Evolutionary conservation across 306 rosid genomes (phyloP).

Genomic region (Sechiopsis laciniata): DNA sequence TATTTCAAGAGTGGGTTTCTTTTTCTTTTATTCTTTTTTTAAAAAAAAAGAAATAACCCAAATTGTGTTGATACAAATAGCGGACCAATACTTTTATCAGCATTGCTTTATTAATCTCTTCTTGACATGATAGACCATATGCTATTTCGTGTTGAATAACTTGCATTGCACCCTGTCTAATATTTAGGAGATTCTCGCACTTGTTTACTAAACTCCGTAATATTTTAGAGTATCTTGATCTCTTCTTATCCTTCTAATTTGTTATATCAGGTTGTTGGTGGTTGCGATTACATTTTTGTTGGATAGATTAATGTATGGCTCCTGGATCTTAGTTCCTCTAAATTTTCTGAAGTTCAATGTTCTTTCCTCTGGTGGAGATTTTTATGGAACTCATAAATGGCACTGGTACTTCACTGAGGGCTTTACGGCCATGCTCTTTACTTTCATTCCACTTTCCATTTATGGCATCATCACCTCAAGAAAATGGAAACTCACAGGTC

Average conservation of each 20-base stretch:
- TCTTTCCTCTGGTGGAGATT: slow-evolving; percentile 91
- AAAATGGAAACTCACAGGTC: slow-evolving; percentile 78
- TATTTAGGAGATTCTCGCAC: slow-evolving; percentile 4
- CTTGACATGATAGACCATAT: neutral
- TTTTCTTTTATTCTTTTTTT: too few relatives aligned
- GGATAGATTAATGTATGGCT: slow-evolving; percentile 73
- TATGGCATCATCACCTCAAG: slow-evolving; percentile 68
- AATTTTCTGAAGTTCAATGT: slow-evolving; percentile 86
- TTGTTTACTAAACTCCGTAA: neutral
- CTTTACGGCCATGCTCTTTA: slow-evolving; percentile 72
- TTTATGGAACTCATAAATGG: slow-evolving; percentile 95
- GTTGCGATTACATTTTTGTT: slow-evolving; percentile 60
- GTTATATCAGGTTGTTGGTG: slow-evolving; percentile 54
- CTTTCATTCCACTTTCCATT: slow-evolving; percentile 68
- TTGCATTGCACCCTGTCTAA: neutral
- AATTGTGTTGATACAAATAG: neutral
- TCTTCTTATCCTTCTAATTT: slow-evolving; percentile 1
- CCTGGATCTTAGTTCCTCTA: slow-evolving; percentile 81
- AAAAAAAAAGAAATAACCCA: neutral
- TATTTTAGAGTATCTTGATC: neutral
- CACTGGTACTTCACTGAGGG: slow-evolving; percentile 99
- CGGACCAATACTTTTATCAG: neutral
- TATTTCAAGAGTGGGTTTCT: too few relatives aligned
- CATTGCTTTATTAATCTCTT: neutral
- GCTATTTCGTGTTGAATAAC: neutral